Evolutionary conservation across 2,329 filamentous ascomycete genomes (phyloP), one percentile per base, ranked within the genome.

Genomic region (Coniochaeta hoffmannii): DNA sequence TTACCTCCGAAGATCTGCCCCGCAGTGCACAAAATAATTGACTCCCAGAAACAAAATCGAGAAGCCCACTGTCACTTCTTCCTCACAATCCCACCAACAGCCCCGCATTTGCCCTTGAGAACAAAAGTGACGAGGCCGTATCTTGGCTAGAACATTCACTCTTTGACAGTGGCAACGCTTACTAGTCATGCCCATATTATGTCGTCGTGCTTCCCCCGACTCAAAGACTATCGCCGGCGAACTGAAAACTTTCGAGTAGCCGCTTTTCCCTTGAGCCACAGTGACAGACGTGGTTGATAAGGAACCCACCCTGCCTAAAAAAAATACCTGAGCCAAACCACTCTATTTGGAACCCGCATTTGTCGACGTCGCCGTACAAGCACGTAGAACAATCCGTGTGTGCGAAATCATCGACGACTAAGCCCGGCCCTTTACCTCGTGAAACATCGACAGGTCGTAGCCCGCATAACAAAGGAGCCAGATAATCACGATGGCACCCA

Each of bases 401-500:
- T 22, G 36, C 36, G 22, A 41, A 41, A 15, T 41, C 36, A 15
- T 41, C 36, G 36, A 41, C 36, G 36, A 41, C 36, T 41, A 41
- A 41, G 17, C 35, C 7, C 30, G 7, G 30, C 30, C 12, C 30
- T 7, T 5, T 36, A 17, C 2, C 19, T n/a, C 7, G 35, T 36
- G 8, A 36, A n/a, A 36, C 12, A 50, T 26, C 49, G 8, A 34
- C 30, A 34, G 41, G 24, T 46, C 24, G 22, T 38, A 44, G 22
- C 24, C 38, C 11, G 38, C 9, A 10, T 17, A 31, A 50, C 51
- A 22, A 24, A 35, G n/a, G n/a, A n/a, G n/a, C n/a, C n/a, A 34
- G 32, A 10, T 60, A 63, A 58, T 58, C 72, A 78, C 72, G 59
- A 97, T 97, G 93, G 77, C 92, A 68, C 92, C 92, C 60, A 97